phyloP scores from a whole-genome alignment of 2,329 filamentous ascomycete species.

The Monilinia polystroma region DNA sequence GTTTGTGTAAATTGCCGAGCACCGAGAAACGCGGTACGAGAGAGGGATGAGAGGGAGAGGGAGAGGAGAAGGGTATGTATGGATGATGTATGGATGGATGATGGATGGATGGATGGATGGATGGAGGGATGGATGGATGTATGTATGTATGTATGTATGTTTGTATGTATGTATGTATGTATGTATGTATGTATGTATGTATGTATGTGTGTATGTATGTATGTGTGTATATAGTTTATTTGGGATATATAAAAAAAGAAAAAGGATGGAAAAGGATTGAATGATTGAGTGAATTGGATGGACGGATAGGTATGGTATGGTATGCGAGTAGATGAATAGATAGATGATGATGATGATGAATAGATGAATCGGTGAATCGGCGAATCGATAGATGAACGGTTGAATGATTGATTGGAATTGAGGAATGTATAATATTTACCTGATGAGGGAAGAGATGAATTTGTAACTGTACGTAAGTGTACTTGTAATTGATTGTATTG shows the following conservation, averaged over 20 bases:
- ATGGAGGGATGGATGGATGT: background rate
- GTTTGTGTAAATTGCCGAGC: conserved; percentile 1
- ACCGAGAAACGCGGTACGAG: conserved; percentile 12
- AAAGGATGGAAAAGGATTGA: background rate
- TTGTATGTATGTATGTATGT: background rate
- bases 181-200: background rate
- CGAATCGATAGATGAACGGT: background rate
- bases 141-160: background rate
- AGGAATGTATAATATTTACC: conserved; percentile 1
- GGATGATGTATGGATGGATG: background rate
- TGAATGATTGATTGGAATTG: no score
- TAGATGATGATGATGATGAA: no score
- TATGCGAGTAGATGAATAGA: no score
- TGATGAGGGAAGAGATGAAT: background rate
- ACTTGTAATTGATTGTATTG: no score
- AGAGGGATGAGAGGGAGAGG: no score
- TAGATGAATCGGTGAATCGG: no score
- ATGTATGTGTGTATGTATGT: background rate
- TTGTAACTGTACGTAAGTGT: background rate
- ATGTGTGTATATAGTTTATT: no score
- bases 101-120: background rate
- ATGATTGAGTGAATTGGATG: no score
- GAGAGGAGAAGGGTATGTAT: background rate
- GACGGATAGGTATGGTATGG: no score
- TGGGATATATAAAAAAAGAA: no score